phyloP scores from a whole-genome alignment of 257 asterid species.

The Solanum medicagineum region DNA sequence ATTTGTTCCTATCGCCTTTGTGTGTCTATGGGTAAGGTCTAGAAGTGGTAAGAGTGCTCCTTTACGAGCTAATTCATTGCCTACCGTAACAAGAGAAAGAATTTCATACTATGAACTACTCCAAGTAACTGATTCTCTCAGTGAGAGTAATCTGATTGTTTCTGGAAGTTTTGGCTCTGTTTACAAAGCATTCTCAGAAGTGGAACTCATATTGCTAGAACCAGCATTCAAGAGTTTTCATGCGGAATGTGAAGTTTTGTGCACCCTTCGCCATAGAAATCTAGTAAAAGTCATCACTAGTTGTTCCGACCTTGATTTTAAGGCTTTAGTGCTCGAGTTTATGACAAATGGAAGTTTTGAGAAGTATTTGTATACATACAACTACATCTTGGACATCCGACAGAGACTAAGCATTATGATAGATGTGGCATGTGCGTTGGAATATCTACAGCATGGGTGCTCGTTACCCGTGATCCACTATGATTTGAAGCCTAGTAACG shows the following conservation, averaged over 20 bases:
- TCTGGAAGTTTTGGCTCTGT: neutral
- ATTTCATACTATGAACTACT: neutral
- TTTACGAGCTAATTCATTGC: neutral
- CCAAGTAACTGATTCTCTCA: neutral
- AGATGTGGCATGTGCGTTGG: neutral
- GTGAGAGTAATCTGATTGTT: neutral
- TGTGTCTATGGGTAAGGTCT: neutral
- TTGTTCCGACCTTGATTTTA: neutral
- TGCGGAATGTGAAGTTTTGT: neutral
- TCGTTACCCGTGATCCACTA: neutral
- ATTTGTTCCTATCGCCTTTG: fast-evolving
- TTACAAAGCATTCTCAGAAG: neutral
- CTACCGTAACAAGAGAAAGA: neutral
- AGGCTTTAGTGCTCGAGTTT: neutral
- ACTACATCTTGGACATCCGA: neutral
- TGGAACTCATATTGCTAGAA: neutral
- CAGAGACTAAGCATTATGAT: neutral
- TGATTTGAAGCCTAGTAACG: neutral
- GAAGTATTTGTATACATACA: neutral
- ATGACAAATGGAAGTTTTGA: neutral
- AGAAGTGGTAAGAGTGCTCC: neutral
- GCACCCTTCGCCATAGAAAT: neutral
- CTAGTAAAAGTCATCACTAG: neutral
- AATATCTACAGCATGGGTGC: neutral
- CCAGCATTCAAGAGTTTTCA: neutral